Conservation (phyloP, 2,329 filamentous ascomycete species). For the Cryphonectria radicalis region DNA sequence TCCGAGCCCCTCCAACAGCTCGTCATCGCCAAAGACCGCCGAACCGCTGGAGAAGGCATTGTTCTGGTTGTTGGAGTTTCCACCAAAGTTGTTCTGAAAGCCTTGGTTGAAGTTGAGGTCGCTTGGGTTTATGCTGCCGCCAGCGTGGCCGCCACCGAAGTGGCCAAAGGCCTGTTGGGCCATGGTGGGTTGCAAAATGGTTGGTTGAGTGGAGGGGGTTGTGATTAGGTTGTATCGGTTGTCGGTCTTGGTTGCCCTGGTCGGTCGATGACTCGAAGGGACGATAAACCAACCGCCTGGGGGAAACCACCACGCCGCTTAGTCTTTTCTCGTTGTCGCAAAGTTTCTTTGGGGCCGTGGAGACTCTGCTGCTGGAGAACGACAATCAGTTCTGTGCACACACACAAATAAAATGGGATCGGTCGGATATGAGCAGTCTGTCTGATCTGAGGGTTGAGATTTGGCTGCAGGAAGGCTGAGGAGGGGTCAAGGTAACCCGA, state of each 20-base stretch:
- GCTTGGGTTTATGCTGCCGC: slow-evolving; percentile 76
- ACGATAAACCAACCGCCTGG: slow-evolving; percentile 4
- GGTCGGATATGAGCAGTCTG: background rate
- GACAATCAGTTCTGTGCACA: background rate
- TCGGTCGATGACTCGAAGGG: slow-evolving; percentile 18
- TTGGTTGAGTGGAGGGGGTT: background rate
- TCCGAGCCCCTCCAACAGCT: slow-evolving; percentile 76
- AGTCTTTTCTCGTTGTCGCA: slow-evolving; percentile 1
- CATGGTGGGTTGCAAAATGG: slow-evolving; percentile 44
- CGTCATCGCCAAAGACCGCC: slow-evolving; percentile 84
- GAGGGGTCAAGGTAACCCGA: slow-evolving; percentile 12
- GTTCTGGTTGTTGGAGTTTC: slow-evolving; percentile 59
- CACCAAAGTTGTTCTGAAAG: slow-evolving; percentile 65
- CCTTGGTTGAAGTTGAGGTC: slow-evolving; percentile 70
- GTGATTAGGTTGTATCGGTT: background rate
- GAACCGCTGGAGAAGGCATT: slow-evolving; percentile 78
- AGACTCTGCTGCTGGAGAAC: background rate
- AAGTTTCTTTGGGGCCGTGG: background rate
- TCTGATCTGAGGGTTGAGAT: background rate
- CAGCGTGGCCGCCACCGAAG: slow-evolving; percentile 57
- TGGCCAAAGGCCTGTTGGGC: slow-evolving; percentile 61
- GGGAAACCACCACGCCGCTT: slow-evolving; percentile 1
- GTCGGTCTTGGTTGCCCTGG: background rate
- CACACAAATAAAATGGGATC: background rate
- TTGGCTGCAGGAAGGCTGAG: background rate